A percentile compares a stretch with the other conserved stretches of the same genome.
phyloP scores from a whole-genome alignment of 148 eudicot genomes.

The Rhododendron ovatum region DNA sequence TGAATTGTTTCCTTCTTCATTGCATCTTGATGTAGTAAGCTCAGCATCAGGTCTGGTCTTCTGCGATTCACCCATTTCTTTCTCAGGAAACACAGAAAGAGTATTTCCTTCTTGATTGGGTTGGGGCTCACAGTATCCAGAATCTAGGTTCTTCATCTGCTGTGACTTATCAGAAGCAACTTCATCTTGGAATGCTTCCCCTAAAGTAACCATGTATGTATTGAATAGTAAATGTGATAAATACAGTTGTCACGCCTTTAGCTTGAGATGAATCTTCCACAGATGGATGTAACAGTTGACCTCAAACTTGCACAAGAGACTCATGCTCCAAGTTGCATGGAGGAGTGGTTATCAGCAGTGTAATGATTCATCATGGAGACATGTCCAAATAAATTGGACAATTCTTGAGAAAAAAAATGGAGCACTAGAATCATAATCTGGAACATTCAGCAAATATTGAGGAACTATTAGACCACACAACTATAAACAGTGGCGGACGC shows the following conservation, averaged over 20 bases:
- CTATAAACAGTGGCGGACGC: background rate
- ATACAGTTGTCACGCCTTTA: conserved; percentile 3
- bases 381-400: background rate
- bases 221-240: background rate
- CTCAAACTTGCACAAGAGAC: background rate
- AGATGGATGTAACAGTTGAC: background rate
- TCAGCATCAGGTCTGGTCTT: conserved; percentile 15
- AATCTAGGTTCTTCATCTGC: conserved; percentile 28
- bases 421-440: background rate
- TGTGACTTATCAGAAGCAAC: conserved; percentile 29
- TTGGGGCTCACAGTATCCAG: conserved; percentile 21
- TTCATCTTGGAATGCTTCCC: conserved; percentile 30
- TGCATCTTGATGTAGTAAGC: conserved; percentile 24
- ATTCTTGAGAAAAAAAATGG: background rate
- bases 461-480: background rate
- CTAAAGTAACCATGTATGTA: conserved; percentile 37
- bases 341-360: background rate
- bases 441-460: background rate
- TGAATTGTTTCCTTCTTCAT: conserved; percentile 26
- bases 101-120: conserved; percentile 30
- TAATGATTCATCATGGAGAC: background rate
- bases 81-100: conserved; percentile 28
- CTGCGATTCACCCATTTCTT: conserved; percentile 28
- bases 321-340: background rate
- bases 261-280: background rate